Conservation (phyloP, 2,329 filamentous ascomycete species). For the Aspergillus sp. region DNA sequence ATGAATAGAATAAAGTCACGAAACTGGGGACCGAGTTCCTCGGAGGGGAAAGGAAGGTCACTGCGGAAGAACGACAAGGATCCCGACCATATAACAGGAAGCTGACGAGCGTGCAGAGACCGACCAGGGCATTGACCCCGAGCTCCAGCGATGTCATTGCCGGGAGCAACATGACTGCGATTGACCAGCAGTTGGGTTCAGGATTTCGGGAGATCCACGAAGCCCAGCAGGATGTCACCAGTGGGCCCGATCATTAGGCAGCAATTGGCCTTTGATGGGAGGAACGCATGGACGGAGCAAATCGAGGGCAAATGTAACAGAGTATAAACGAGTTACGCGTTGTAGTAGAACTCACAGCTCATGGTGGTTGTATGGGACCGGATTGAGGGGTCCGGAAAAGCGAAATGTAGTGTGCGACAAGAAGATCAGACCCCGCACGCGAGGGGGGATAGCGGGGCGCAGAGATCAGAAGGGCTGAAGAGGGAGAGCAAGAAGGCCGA, state of each 20-base stretch:
- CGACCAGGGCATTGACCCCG: neutral
- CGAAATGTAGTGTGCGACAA: slow-evolving; percentile 14
- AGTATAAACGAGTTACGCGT: neutral
- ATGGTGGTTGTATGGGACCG: slow-evolving; percentile 13
- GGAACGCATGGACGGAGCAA: neutral
- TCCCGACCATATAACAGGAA: neutral
- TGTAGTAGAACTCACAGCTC: slow-evolving; percentile 22
- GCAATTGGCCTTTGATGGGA: neutral
- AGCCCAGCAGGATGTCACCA: neutral
- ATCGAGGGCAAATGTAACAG: neutral
- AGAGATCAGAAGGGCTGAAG: neutral
- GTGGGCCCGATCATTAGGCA: neutral
- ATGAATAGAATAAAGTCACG: slow-evolving; percentile 32
- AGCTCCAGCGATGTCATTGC: neutral
- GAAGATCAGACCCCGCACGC: slow-evolving; percentile 23
- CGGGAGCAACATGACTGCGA: neutral
- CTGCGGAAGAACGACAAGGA: neutral
- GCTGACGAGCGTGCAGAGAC: neutral
- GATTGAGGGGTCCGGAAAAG: neutral
- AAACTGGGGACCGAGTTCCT: neutral
- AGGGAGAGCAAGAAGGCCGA: neutral
- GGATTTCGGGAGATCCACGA: neutral
- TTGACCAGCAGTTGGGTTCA: neutral
- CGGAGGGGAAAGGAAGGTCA: neutral
- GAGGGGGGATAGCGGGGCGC: slow-evolving; percentile 13